phyloP scores from a whole-genome alignment of 2,329 filamentous ascomycete genomes.

The Neofusicoccum parvum region DNA sequence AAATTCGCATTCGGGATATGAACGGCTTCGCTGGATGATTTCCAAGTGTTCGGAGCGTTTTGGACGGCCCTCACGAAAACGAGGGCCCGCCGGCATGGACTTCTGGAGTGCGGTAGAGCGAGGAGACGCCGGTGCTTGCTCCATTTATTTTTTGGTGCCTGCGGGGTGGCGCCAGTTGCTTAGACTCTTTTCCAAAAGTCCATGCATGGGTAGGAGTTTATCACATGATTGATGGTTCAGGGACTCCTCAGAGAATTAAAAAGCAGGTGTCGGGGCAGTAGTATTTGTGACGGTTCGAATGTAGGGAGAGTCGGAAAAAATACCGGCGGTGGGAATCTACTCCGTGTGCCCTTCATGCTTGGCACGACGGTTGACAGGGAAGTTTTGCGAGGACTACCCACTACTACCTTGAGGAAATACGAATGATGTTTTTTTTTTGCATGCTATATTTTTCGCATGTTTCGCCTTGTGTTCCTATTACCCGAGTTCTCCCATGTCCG shows the following conservation, averaged over 20 bases:
- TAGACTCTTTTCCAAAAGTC: not conserved
- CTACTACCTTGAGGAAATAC: not conserved
- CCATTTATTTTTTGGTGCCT: not conserved
- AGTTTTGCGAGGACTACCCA: not conserved
- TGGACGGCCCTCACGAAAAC: not conserved
- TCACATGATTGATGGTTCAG: not conserved
- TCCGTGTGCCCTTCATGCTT: not conserved
- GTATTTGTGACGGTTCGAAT: not conserved
- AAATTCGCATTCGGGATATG: not conserved
- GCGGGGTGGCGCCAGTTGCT: not conserved
- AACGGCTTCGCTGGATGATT: not conserved
- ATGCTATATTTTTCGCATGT: no score
- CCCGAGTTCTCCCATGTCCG: no score
- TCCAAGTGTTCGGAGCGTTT: not conserved
- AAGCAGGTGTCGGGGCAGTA: not conserved
- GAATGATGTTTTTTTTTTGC: not conserved
- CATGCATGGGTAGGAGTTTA: constrained; percentile 11
- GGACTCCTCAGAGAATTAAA: not conserved
- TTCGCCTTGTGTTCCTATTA: no score
- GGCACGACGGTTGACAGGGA: not conserved
- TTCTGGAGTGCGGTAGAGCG: not conserved
- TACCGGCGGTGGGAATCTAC: not conserved
- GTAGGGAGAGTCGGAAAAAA: not conserved
- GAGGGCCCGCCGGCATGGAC: not conserved
- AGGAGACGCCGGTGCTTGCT: not conserved